Base-by-base conservation (phyloP, 192 early-diverging fungal genomes). In the Coemansia sp. region DNA sequence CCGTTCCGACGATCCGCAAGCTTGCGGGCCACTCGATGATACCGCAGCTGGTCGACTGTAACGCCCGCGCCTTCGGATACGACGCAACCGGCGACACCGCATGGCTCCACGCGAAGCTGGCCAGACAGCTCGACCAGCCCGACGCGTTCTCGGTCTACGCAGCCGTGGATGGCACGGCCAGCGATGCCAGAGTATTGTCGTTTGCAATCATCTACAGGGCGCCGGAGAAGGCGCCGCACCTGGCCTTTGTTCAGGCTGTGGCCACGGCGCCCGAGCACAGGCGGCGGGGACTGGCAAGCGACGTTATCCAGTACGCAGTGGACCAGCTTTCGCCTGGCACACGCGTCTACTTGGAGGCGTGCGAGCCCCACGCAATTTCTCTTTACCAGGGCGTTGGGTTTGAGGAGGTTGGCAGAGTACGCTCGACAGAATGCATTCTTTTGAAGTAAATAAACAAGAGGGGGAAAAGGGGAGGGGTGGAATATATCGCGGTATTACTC, bases 31-130 rank as follows among this genome's bases (percentile, higher is more conserved):
- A 18, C 15, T 12, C 13, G 10, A 16, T 9, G 57, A 32, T 59
- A 16, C 58, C 13, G 5, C 18, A 5, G 16, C 62, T 77, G 18
- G 62, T 48, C 0, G 39, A 39, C 0, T 77, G 75, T 61, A 69
- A 71, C 37, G 56, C 65, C 15, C 21, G 58, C 13, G 18, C 65
- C 39, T 77, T 77, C 42, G 67, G 63, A 0, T 77, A 77, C 45
- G 52, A 57, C 37, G 54, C 50, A 3, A 7, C 7, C 1, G 56
- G 62, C 12, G 49, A 65, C n/a, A 47, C 59, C 4, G 58, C 11
- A 37, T 77, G 75, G 75, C 52, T 77, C 4, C 32, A 18, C 10
- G 62, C 56, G 4, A 77, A 77, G 66, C 66, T 77, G 1, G n/a
- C 8, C 6, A 56, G 75, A 4, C 69, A 71, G 56, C 2, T 68